Base-by-base conservation (phyloP, 2,329 filamentous ascomycete genomes). In the Plenodomus tracheiphilus region DNA sequence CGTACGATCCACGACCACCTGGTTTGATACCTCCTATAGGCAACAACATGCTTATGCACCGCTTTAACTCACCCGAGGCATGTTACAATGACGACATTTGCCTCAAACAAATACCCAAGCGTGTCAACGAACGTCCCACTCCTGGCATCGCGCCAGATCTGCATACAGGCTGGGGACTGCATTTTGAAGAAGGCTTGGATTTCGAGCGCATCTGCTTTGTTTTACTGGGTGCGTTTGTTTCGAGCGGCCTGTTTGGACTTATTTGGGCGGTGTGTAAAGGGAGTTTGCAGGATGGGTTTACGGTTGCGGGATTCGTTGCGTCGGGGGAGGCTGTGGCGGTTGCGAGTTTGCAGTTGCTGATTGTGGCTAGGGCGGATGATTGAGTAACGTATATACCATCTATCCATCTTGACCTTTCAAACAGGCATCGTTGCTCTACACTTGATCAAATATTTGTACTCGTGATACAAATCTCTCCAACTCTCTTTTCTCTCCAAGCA, bases 41-140 rank as follows among this genome's bases (percentile, higher is more conserved):
- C 2, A 47, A 21, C 17, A 34, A 47, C 34, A 32, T 42, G 3
- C 45, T 42, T 8, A 42, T 47, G 45, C 45, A 47, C 28, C 39
- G 39, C 7, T 47, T 47, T 10, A 39, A 10, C n/a, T 38, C 16
- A 3, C 32, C 39, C 13, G 22, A 9, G 11, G 11, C 38, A 19
- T 42, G 45, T n/a, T 32, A 25, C 11, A 13, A 38, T 7, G 34
- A 38, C 34, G n/a, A 42, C 13, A 42, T 47, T 13, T 47, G 45
- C 17, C 32, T 41, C 2, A 28, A 22, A 15, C 39, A 42, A n/a
- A 42, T 47, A 10, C 39, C 45, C 10, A 47, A 42, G 42, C 32
- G 45, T 10, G 17, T 39, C 16, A 34, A 39, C 9, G 22, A 38
- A 32, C 45, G 32, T 13, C 32, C 35, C 13, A 39, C 20, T 13